Evolutionary conservation across 139 green algal genomes (phyloP).

Genomic region (Ettlia oleoabundans): DNA sequence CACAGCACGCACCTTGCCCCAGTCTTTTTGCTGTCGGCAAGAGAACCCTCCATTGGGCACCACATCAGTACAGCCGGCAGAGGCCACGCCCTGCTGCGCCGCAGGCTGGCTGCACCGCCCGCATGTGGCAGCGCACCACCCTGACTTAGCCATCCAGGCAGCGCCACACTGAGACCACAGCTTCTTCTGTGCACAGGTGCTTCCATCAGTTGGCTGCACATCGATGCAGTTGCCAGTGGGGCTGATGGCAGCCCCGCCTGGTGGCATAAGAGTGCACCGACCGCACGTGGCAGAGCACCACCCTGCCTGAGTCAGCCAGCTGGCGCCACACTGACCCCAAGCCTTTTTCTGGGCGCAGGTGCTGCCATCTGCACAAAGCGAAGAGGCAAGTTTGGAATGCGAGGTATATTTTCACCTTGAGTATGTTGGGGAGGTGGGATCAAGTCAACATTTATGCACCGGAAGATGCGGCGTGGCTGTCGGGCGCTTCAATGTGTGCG

Average conservation of each 20-base stretch:
- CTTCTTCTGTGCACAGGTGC: slow-evolving; percentile 26
- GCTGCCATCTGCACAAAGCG: background rate
- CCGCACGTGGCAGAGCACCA: slow-evolving; percentile 45
- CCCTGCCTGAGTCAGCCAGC: slow-evolving; percentile 25
- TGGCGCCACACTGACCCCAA: slow-evolving; percentile 32
- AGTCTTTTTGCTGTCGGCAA: slow-evolving; percentile 29
- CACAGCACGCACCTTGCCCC: background rate
- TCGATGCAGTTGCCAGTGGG: slow-evolving; percentile 16
- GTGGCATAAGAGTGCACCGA: background rate
- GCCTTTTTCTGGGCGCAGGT: slow-evolving; percentile 35
- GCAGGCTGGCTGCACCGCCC: slow-evolving; percentile 16
- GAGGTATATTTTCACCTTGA: background rate
- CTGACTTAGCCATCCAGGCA: background rate
- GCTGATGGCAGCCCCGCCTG: background rate
- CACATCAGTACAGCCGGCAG: slow-evolving; percentile 8
- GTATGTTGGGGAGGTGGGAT: too few species aligned
- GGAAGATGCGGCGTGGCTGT: background rate
- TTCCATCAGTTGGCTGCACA: slow-evolving; percentile 22
- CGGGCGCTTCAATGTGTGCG: too few species aligned
- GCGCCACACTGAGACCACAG: slow-evolving; percentile 19
- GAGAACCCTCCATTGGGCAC: slow-evolving; percentile 15
- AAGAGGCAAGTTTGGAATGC: background rate
- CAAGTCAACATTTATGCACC: background rate
- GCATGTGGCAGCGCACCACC: slow-evolving; percentile 28
- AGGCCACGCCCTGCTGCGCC: background rate